A percentile compares a stretch with the other conserved stretches of the same genome.
phyloP scores from a whole-genome alignment of 2,329 filamentous ascomycete species.

The Exophiala alcalophila region DNA sequence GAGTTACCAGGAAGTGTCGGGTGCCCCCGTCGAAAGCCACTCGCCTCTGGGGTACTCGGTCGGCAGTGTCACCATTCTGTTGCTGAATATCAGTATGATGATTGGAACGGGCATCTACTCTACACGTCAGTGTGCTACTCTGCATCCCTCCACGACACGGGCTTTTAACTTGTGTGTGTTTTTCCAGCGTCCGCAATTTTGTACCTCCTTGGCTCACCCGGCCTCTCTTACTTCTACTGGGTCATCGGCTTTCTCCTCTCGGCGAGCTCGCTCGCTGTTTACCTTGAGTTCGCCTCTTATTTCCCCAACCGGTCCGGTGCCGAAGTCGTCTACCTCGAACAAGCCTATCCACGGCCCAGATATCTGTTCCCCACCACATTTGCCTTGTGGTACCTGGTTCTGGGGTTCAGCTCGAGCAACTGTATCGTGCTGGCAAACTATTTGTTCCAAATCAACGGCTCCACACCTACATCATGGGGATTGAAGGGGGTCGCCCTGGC shows the following conservation, averaged over 20 bases:
- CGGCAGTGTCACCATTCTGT: conserved; percentile 54
- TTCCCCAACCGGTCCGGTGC: conserved; percentile 65
- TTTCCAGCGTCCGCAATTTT: conserved; percentile 44
- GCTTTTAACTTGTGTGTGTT: conserved; percentile 1
- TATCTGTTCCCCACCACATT: conserved; percentile 64
- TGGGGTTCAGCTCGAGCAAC: conserved; percentile 66
- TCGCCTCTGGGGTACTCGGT: conserved; percentile 62
- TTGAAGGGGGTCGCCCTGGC: conserved; percentile 65
- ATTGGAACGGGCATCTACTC: conserved; percentile 63
- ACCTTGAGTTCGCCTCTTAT: conserved; percentile 62
- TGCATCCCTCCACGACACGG: no score
- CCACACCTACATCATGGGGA: conserved; percentile 58
- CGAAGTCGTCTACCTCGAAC: conserved; percentile 67
- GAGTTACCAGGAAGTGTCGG: conserved; percentile 59
- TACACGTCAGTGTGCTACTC: conserved; percentile 39
- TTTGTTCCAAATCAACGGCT: conserved; percentile 56
- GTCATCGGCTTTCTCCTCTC: conserved; percentile 60
- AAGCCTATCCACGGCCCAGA: conserved; percentile 62
- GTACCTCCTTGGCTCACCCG: conserved; percentile 58
- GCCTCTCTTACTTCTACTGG: conserved; percentile 63
- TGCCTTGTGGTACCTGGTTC: conserved; percentile 60
- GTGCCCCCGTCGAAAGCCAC: conserved; percentile 58
- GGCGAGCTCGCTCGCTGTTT: conserved; percentile 54
- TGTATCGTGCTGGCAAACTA: conserved; percentile 63
- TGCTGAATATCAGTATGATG: conserved; percentile 46